Conservation (phyloP, 2,329 filamentous ascomycete genomes). For the Fusarium anguioides region DNA sequence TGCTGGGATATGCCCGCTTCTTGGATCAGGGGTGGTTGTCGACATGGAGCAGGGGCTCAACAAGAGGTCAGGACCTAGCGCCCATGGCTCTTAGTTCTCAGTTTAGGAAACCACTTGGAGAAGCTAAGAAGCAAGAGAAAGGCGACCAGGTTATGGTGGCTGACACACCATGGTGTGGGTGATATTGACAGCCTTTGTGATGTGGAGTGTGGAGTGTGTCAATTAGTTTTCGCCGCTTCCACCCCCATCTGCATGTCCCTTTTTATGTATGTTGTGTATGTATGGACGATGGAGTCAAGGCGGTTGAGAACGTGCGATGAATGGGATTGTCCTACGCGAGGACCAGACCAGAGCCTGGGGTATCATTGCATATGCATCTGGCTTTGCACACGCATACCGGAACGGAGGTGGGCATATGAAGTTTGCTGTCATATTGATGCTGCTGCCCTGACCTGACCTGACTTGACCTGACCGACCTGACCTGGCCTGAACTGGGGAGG, state of each 20-base stretch:
- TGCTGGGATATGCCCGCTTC: constrained; percentile 42
- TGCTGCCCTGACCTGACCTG: constrained; percentile 4
- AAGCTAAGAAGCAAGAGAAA: constrained; percentile 29
- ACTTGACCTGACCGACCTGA: not conserved
- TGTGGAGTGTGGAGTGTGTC: constrained; percentile 33
- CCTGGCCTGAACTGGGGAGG: constrained; percentile 4
- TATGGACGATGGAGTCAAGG: constrained; percentile 32
- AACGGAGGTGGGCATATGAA: constrained; percentile 29
- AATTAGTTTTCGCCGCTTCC: constrained; percentile 35
- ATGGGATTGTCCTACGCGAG: constrained; percentile 42
- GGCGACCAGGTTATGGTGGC: constrained; percentile 27
- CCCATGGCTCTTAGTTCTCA: constrained; percentile 42
- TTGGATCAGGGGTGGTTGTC: constrained; percentile 41
- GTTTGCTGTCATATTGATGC: constrained; percentile 15
- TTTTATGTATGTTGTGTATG: constrained; percentile 21
- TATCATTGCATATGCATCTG: constrained; percentile 45
- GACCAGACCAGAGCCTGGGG: constrained; percentile 41
- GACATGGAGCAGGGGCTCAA: constrained; percentile 43
- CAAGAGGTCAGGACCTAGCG: constrained; percentile 39
- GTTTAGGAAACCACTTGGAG: constrained; percentile 43
- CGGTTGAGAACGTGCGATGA: constrained; percentile 45
- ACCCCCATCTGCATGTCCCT: constrained; percentile 28
- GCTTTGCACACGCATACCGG: constrained; percentile 41
- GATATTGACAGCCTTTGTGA: constrained; percentile 18
- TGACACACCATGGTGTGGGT: constrained; percentile 40